Evolutionary conservation across 225 moss, liverwort and hornwort species (phyloP).

Genomic region (Takakia lepidozioides): DNA sequence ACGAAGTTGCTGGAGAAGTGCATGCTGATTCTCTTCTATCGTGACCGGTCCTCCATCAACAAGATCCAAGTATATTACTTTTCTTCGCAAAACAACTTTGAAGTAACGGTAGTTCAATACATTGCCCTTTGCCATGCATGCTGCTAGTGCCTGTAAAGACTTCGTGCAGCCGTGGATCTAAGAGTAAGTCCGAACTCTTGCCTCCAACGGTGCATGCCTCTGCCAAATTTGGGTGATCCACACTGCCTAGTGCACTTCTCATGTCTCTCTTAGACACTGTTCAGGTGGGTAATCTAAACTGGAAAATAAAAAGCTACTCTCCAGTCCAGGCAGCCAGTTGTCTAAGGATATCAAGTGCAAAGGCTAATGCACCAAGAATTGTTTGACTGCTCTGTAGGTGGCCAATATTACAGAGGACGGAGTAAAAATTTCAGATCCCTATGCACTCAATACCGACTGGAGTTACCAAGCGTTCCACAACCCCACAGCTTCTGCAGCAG

Average conservation of each 20-base stretch:
- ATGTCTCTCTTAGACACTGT: no score
- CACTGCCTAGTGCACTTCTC: no score
- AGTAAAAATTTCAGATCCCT: conserved; percentile 60
- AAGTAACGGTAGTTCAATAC: no score
- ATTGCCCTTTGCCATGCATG: no score
- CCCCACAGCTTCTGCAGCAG: conserved; percentile 58
- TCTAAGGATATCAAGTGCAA: no score
- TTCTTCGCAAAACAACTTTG: no score
- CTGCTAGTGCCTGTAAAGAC: no score
- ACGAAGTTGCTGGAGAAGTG: conserved; percentile 71
- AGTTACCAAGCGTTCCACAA: conserved; percentile 66
- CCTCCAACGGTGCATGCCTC: background rate
- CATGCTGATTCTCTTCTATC: conserved; percentile 74
- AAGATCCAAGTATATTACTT: conserved; percentile 61
- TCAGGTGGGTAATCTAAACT: no score
- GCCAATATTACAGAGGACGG: conserved; percentile 73
- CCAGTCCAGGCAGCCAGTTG: no score
- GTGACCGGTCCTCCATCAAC: conserved; percentile 81
- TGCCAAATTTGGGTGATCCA: background rate
- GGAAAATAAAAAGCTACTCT: background rate
- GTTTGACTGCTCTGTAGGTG: conserved; percentile 25
- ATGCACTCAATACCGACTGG: conserved; percentile 69
- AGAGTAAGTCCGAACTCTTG: background rate
- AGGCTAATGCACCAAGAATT: background rate
- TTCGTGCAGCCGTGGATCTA: no score